Base-by-base conservation (phyloP, 345 rosid species). In the Salix suchowensis region DNA sequence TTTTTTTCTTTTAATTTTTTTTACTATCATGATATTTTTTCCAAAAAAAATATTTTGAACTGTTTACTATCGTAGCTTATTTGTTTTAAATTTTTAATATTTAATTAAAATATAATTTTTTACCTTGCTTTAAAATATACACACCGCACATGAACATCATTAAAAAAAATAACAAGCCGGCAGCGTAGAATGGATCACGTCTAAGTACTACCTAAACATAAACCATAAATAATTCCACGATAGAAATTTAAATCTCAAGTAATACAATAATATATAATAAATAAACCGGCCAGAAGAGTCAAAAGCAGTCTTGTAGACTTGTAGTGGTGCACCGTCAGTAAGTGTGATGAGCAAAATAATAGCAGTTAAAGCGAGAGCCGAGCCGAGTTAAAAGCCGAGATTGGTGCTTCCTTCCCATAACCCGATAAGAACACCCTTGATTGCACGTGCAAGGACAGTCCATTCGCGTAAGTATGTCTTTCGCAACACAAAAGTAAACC, bases 401-500 rank as follows among this genome's bases (percentile, higher is more conserved):
- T 81, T 85, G 40, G 74, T 87, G 92, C 86, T 79, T 68, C 76
- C 88, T 78, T 65, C 77, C 74, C 88, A 62, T 75, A 70, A 79
- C 79, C 81, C 82, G 80, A 80, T 60, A 82, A 79, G 60, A 76
- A 81, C 89, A 82, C 81, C 80, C 80, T 76, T 64, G 75, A 70
- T 85, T 86, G 82, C 91, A 90, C 91, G 91, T 91, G 92, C 87
- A 82, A 82, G 70, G 52, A 74, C 84, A 74, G 84, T 81, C 83
- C 37, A 80, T 32, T 70, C 91, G 66, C 83, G 74, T 77, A 73
- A 68, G 78, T 58, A 11, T 9, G 5, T 44, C 79, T 73, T 70
- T 78, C 65, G 50, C 70, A 18, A 9, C 52, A 19, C 5, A 68
- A 72, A 67, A 72, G 32, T 50, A 8, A 48, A 23, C 24, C 24